Evolutionary conservation across 148 eudicot genomes (phyloP).

Genomic region (Vaccinium macrocarpon): DNA sequence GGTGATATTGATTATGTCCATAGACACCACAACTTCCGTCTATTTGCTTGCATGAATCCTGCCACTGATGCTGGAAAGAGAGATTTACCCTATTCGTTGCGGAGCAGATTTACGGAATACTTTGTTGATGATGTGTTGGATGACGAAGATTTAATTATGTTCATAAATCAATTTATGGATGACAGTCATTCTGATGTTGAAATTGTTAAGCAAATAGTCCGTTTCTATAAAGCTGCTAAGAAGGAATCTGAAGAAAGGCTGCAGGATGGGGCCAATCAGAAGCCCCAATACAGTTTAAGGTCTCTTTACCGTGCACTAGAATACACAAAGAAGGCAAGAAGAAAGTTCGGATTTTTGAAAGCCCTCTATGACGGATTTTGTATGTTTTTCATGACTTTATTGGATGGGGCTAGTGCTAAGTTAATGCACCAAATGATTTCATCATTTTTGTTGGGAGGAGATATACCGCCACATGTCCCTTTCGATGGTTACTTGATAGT

Average conservation of each 20-base stretch:
- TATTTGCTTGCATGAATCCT: slow-evolving; percentile 99
- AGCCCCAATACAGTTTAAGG: slow-evolving; percentile 95
- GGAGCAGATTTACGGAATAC: slow-evolving; percentile 86
- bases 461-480: slow-evolving; percentile 41
- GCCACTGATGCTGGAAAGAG: slow-evolving; percentile 99
- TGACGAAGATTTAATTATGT: slow-evolving; percentile 68
- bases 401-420: slow-evolving; percentile 73
- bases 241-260: slow-evolving; percentile 77
- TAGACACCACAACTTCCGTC: slow-evolving; percentile 74
- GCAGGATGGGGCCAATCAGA: slow-evolving; percentile 98
- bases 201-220: slow-evolving; percentile 52
- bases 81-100: slow-evolving; percentile 71
- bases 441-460: slow-evolving; percentile 49
- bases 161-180: slow-evolving; percentile 57
- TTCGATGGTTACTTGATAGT: slow-evolving; percentile 43
- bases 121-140: slow-evolving; percentile 89
- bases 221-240: slow-evolving; percentile 81
- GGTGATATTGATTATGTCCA: slow-evolving; percentile 67
- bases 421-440: slow-evolving; percentile 54
- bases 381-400: slow-evolving; percentile 76
- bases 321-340: slow-evolving; percentile 59
- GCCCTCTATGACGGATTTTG: slow-evolving; percentile 92
- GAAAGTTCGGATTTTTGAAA: slow-evolving; percentile 42
- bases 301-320: slow-evolving; percentile 94
- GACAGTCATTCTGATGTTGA: slow-evolving; percentile 40